These are phyloP conservation scores for Lecanoromycetidae sp. DNA, from an alignment of 2,329 filamentous ascomycete genomes.

Conservation along the genomic window DNA sequence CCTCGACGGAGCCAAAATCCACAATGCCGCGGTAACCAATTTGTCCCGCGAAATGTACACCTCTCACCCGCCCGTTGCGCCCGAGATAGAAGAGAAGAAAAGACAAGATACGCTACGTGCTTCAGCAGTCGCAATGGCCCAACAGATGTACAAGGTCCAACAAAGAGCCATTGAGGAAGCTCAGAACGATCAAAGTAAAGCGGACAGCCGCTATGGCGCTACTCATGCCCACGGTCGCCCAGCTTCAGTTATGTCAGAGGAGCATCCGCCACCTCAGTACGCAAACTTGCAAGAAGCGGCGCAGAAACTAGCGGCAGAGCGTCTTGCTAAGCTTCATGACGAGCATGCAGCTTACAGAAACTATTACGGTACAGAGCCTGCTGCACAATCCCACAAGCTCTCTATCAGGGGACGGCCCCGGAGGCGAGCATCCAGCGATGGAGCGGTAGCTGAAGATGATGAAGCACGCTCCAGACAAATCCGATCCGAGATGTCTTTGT, in stretches of 20 bases:
- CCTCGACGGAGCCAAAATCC: conserved; percentile 48
- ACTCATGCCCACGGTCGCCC: conserved; percentile 25
- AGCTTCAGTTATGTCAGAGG: conserved; percentile 19
- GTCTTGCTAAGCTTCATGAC: conserved; percentile 66
- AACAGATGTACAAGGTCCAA: conserved; percentile 66
- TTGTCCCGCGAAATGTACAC: conserved; percentile 67
- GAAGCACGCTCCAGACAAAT: conserved; percentile 60
- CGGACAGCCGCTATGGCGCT: conserved; percentile 28
- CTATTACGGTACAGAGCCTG: conserved; percentile 51
- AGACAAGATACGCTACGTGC: conserved; percentile 62
- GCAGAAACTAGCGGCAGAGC: conserved; percentile 72
- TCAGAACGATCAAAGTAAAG: conserved; percentile 19
- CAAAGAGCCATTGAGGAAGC: conserved; percentile 46
- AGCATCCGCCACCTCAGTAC: conserved; percentile 18
- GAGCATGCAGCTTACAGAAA: conserved; percentile 57
- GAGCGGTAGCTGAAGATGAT: conserved; percentile 47
- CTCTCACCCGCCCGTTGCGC: conserved; percentile 56
- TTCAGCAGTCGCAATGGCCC: conserved; percentile 80
- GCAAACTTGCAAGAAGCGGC: conserved; percentile 69
- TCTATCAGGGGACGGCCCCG: conserved; percentile 46
- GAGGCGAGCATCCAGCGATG: conserved; percentile 56
- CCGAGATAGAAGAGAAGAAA: conserved; percentile 62
- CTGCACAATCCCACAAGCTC: conserved; percentile 35
- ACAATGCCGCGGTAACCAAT: conserved; percentile 53
- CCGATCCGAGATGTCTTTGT: conserved; percentile 64